Base-by-base conservation (phyloP, 1,284 basidiomycete species). In the Singerocomus inundabilis region DNA sequence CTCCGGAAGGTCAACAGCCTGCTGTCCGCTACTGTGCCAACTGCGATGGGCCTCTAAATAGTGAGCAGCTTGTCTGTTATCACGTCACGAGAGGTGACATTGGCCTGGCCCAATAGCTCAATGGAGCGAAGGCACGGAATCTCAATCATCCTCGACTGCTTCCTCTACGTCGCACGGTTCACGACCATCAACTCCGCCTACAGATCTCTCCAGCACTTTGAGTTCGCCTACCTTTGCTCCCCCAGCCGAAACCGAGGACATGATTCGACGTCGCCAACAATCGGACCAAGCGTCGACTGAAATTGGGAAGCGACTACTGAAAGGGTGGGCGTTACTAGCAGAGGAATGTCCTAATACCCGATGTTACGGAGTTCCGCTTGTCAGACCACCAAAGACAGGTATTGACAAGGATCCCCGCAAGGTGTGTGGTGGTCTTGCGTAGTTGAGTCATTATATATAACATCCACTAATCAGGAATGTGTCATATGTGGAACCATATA, bases 241-340 rank as follows among this genome's bases (percentile, higher is more conserved):
- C 25, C 77, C 84, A 30, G 69, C 74, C 33, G 84, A 87, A 50
- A 83, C 82, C 1, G 82, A 80, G 56, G 81, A 84, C 56, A 77
- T 75, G 21, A 68, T 81, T 37, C 79, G 78, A 34, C 77, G 90
- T 36, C 80, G 89, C 50, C 81, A 85, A 53, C 90, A 92, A 65
- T 90, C 88, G 6, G 90, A 93, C 63, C 71, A 69, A 25, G 90
- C 91, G 9, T 88, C 88, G 2, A 70, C 80, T 46, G 86, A 88
- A 61, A 88, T 93, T 32, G 90, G 87, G 34, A 82, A 78, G 53
- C 77, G 82, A 28, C 72, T 93, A 53, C 69, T 93, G 39, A 83
- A 81, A 63, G 90, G 90, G 36, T 92, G 88, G 88, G 81, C 89
- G 1, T 88, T 93, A 85, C 73, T 93, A 18, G 87, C 78, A 35